Base-by-base conservation (phyloP, 352 stramenopile species). In the Plasmopara muralis region DNA sequence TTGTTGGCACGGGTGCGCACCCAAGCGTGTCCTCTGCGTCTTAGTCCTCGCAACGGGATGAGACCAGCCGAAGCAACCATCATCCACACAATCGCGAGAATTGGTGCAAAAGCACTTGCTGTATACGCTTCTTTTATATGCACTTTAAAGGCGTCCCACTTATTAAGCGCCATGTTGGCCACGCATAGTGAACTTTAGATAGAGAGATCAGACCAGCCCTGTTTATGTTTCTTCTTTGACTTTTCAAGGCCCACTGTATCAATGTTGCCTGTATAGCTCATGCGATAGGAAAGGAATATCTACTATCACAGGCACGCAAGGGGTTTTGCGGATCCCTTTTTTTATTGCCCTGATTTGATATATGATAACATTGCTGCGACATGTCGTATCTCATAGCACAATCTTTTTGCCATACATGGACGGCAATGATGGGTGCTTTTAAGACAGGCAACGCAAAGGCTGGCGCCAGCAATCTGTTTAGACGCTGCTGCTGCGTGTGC, bases 1-100 rank as follows among this genome's bases (percentile, higher is more conserved):
- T 58, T 57, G 29, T 33, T 51, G 63, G 50, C 50, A 62, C 40
- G 51, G 57, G 44, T 64, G 51, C 47, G 55, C 51, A 61, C 60
- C 55, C 47, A 57, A 12, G n/a, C 41, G 35, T 42, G n/a, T 46
- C 41, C 39, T 37, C 15, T 12, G 33, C 43, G 16, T 66, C 57
- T 66, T 64, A 66, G 57, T 70, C 62, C 10, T 30, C 35, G 37
- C 28, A 30, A 29, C 20, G 37, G 48, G 52, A 45, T 47, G 53
- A 53, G 49, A 48, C 48, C 33, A 54, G 47, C 47, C 55, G 47
- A 55, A 49, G 47, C 15, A 6, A 35, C 0, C 1, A 0, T 2
- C 7, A 35, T 35, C 31, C 20, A 25, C 20, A 1, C 20, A 25
- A 25, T 25, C 20, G 3, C 20, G 20, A 25, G 20, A 25, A 1